Base-by-base conservation (phyloP, 2,329 filamentous ascomycete genomes). In the Microdochium paspali region DNA sequence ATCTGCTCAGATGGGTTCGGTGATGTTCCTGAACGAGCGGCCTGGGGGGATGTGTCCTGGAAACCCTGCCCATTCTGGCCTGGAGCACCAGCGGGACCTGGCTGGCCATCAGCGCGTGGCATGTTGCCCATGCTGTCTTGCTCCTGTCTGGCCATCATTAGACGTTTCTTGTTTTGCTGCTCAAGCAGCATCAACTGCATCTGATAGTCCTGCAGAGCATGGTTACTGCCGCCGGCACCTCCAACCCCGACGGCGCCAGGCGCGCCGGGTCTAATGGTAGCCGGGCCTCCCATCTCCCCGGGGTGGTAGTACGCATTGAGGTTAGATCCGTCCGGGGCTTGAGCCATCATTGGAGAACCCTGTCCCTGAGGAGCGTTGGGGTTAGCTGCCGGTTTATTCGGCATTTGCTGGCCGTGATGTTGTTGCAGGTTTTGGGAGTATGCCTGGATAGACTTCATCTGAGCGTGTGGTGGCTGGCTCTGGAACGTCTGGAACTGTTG, bases 141-240 rank as follows among this genome's bases (percentile, higher is more conserved):
- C 61, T 90, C 81, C 61, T 84, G 85, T 18, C 87, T 80, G 31
- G 87, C 87, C 85, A 90, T 89, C 73, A 90, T 82, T 44, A 91
- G 73, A 18, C 87, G 75, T 66, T 90, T 90, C 73, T 90, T 91
- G 58, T 91, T 91, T 66, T 91, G 86, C 66, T 90, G 87, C 66
- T 91, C 87, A 15, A 91, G 75, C 45, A 90, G 68, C 87, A 90
- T 91, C 61, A 91, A 69, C 63, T 91, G 87, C 86, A 90, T 90
- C 69, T 91, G 87, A 58, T 91, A 91, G 63, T 93, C 87, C 65
- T 90, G 86, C 43, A 91, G 73, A 21, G 87, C 87, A 62, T 90
- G 86, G 61, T 89, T 91, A 65, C 84, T 85, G 45, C 71, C 75
- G 56, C 67, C 74, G 51, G 66, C 72, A 15, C 66, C 67, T 53